Conservation (phyloP, 164 flowering plant species). For the Taxillus chinensis region DNA sequence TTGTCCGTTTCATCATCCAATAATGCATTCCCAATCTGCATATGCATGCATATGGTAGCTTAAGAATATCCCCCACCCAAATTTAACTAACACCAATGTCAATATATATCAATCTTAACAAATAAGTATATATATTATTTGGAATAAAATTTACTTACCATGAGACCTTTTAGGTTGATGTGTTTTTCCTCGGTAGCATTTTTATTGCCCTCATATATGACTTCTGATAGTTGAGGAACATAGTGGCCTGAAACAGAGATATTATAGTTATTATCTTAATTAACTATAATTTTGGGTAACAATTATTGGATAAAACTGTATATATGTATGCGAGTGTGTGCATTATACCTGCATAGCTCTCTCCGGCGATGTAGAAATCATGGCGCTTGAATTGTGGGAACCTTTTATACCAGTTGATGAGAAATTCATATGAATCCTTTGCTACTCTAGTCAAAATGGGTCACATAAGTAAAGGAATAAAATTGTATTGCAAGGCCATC, state of each 20-base stretch:
- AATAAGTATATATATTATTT: too few relatives aligned
- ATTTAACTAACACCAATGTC: too few relatives aligned
- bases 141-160: constrained; percentile 22
- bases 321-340: not conserved
- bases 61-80: too few relatives aligned
- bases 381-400: constrained; percentile 45
- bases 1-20: constrained; percentile 58
- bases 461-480: too few relatives aligned
- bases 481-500: too few relatives aligned
- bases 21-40: constrained; percentile 70
- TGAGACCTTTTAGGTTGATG: constrained; percentile 65
- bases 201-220: constrained; percentile 43
- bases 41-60: too few relatives aligned
- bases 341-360: constrained; percentile 57
- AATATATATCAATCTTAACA: too few relatives aligned
- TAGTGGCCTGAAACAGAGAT: constrained; percentile 48
- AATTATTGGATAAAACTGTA: not conserved
- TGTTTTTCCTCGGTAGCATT: constrained; percentile 16
- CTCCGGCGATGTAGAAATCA: constrained; percentile 65
- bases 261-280: not conserved
- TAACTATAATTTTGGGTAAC: not conserved
- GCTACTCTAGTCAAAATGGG: constrained; percentile 23
- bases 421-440: constrained; percentile 49
- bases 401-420: constrained; percentile 53
- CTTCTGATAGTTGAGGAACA: constrained; percentile 68